Evolutionary conservation across 257 asterid species (phyloP).

Genomic region (Solanum pennellii): DNA sequence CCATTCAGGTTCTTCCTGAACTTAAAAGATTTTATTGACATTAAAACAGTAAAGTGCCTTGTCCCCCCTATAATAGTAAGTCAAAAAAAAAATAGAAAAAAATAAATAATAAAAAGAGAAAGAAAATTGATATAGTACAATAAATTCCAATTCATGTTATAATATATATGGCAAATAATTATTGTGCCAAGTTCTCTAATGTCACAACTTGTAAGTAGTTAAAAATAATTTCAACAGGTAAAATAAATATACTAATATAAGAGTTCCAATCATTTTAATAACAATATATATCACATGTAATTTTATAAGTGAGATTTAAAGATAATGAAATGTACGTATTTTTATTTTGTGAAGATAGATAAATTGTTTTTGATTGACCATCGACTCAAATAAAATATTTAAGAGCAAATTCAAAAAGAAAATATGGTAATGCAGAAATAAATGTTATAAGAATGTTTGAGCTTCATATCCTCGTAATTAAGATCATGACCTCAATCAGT

Average conservation of each 20-base stretch:
- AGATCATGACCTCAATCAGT: background rate
- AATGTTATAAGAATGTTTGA: background rate
- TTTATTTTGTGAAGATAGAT: background rate
- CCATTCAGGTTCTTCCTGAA: background rate
- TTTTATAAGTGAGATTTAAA: background rate
- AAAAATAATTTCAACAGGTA: background rate
- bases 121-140: background rate
- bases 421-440: background rate
- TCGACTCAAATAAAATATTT: background rate
- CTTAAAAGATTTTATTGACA: background rate
- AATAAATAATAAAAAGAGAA: background rate
- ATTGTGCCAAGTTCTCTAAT: background rate
- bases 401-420: background rate
- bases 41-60: background rate
- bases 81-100: background rate
- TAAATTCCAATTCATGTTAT: background rate
- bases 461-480: background rate
- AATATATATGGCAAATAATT: background rate
- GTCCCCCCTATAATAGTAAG: background rate
- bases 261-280: background rate
- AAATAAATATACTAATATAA: background rate
- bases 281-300: background rate
- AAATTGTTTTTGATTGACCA: background rate
- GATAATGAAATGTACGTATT: accelerated
- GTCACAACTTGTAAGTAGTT: background rate